These are phyloP conservation scores for Elaphomyces granulatus DNA, from an alignment of 495 filamentous ascomycete genomes.

Conservation along the genomic window DNA sequence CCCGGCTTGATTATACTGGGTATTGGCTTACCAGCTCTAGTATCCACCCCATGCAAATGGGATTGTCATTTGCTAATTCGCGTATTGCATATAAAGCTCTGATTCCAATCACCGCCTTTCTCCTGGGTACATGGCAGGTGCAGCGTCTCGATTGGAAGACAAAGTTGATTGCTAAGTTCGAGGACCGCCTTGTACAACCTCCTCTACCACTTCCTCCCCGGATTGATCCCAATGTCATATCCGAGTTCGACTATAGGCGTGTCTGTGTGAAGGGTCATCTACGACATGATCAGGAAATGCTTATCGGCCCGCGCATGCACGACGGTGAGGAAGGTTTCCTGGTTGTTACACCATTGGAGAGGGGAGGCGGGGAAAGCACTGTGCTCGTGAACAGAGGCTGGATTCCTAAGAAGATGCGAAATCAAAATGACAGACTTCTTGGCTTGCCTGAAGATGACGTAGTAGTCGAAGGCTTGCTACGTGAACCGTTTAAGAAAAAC, in stretches of 20 bases:
- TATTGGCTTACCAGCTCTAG: constrained; percentile 17
- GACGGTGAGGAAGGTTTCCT: constrained; percentile 84
- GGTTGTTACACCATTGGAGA: constrained; percentile 81
- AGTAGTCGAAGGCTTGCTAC: constrained; percentile 64
- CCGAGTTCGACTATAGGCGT: constrained; percentile 85
- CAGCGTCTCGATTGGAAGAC: constrained; percentile 88
- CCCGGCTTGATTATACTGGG: constrained; percentile 69
- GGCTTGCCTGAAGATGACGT: constrained; percentile 53
- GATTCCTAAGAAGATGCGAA: constrained; percentile 57
- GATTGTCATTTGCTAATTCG: constrained; percentile 1
- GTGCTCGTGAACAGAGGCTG: constrained; percentile 82
- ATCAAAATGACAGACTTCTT: constrained; percentile 43
- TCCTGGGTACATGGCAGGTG: constrained; percentile 91
- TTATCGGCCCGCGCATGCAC: constrained; percentile 76
- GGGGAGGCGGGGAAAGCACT: constrained; percentile 44
- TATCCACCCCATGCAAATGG: background rate
- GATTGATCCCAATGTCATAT: constrained; percentile 63
- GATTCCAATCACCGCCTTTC: constrained; percentile 84
- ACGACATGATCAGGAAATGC: constrained; percentile 87
- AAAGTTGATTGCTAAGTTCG: constrained; percentile 71
- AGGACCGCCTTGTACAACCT: constrained; percentile 74
- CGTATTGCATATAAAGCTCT: constrained; percentile 39
- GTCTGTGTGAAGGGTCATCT: constrained; percentile 62
- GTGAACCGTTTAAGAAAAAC: constrained; percentile 92
- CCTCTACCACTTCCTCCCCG: constrained; percentile 76